Conservation (phyloP, 805 yeast genomes). For the Naumovozyma castellii region DNA sequence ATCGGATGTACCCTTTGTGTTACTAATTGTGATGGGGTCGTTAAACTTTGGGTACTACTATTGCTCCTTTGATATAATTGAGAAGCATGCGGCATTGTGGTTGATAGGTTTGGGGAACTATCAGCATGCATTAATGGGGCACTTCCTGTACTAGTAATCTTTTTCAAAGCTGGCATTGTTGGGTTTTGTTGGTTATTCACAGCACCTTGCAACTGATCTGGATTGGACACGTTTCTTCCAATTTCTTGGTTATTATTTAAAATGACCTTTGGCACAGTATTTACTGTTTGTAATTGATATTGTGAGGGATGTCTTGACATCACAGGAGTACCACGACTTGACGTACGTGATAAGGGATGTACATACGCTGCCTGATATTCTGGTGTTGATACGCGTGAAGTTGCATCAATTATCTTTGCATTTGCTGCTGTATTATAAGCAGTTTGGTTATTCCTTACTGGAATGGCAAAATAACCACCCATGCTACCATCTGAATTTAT, state of each 20-base stretch:
- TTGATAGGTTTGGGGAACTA: conserved; percentile 1
- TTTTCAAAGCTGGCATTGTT: conserved; percentile 3
- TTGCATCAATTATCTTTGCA: background rate
- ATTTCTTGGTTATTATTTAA: background rate
- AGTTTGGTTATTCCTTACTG: conserved; percentile 14
- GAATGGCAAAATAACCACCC: conserved; percentile 31
- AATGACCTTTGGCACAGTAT: conserved; percentile 2
- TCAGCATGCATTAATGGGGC: conserved; percentile 3
- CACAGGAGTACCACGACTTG: conserved; percentile 10
- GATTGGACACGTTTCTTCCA: background rate
- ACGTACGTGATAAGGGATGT: conserved; percentile 11
- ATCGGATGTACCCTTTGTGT: conserved; percentile 20
- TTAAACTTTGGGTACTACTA: conserved; percentile 18
- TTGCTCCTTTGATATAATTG: conserved; percentile 15
- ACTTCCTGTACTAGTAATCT: conserved; percentile 12
- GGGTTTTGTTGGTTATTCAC: background rate
- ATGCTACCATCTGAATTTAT: conserved; percentile 19
- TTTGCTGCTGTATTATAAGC: conserved; percentile 1
- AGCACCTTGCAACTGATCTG: background rate
- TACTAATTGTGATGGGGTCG: conserved; percentile 3
- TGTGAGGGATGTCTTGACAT: conserved; percentile 3
- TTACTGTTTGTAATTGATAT: background rate
- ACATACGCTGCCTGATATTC: conserved; percentile 8
- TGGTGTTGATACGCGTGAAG: conserved; percentile 16
- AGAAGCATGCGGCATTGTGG: background rate